Base-by-base conservation (phyloP, 176 grass and related monocot genomes). In the Aegilops bicornis region DNA sequence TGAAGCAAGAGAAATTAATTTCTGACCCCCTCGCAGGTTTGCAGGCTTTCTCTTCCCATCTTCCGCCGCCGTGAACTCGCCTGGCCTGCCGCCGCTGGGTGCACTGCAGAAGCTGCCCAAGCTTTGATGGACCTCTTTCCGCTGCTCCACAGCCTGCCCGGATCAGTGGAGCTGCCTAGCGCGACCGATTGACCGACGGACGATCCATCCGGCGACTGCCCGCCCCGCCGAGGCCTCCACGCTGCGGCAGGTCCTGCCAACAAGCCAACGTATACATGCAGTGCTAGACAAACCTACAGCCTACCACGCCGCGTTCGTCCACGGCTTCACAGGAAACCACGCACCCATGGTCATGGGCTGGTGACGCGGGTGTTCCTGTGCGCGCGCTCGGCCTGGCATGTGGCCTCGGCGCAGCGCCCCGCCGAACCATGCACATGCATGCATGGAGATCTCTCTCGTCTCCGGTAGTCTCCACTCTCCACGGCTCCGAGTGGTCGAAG, bases 1-100 rank as follows among this genome's bases (percentile, higher is more conserved):
- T 7, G 43, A 63, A 62, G 48, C 58, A 25, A 40, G 5, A n/a
- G 40, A 37, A 83, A 62, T 86, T 66, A 87, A 90, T 90, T 50
- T 50, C 14, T 50, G 47, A 50, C 6, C 4, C 48, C 48, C 1
- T 52, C 4, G 4, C 47, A 16, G 74, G 80, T 19, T 19, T 45
- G 74, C 80, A 74, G 80, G 42, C 84, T 83, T 65, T 73, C 65
- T 73, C n/a, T 12, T 42, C 39, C 39, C 39, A 2, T 42, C 39
- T 87, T 73, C 74, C 52, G 32, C 39, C 59, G 11, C 33, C 39
- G 73, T 30, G 79, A 50, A 69, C 39, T 45, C 37, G 40, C 71
- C 23, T 19, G 48, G n/a, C 39, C 64, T 80, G 52, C 24, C 47
- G 76, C 25, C 42, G 33, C 39, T 69, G 58, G 50, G 50, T 7